Base-by-base conservation (phyloP, 2,329 filamentous ascomycete genomes). In the Podosphaera aphanis region DNA sequence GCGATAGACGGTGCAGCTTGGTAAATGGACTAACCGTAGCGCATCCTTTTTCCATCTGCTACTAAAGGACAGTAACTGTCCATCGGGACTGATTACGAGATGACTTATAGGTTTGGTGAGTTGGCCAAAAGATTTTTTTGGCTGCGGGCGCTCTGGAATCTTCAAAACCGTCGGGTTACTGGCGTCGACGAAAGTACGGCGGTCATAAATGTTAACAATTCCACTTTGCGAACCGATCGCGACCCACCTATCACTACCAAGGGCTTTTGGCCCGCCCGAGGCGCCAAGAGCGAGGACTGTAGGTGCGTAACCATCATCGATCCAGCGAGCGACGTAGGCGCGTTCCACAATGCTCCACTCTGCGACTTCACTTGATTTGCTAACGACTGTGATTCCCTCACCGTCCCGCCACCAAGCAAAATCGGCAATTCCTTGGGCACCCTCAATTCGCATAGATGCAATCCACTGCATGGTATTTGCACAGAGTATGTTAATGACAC, bases 171-270 rank as follows among this genome's bases (percentile, higher is more conserved):
- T 62, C 29, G 21, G 21, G 20, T 42, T 43, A 16, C 60, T 58
- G 33, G 56, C 55, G 54, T 49, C 57, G 55, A 49, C 60, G 61
- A 43, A 66, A 54, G 27, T 57, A 57, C 35, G 64, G 4, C 90
- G 79, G 59, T 95, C 84, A 64, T 98, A 98, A 49, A 98, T 70
- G 61, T 95, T 95, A 47, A 92, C 76, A 48, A 98, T 82, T 48
- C 90, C 90, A 50, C 76, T 85, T 51, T 74, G 81, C 48, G 80
- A 86, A 10, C 90, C 90, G 38, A 94, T 67, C 0, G 83, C 85
- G 13, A 94, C 74, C 85, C 86, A 98, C 48, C 83, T 71, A 62
- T 93, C 83, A 3, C 78, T 78, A 21, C 86, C 88, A 3, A 86
- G 64, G 39, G 63, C 62, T 3, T 59, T 57, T 7, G 77, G 71